Conservation (phyloP, 139 green algal genomes). For the Chlamydomonas asymmetrica region DNA sequence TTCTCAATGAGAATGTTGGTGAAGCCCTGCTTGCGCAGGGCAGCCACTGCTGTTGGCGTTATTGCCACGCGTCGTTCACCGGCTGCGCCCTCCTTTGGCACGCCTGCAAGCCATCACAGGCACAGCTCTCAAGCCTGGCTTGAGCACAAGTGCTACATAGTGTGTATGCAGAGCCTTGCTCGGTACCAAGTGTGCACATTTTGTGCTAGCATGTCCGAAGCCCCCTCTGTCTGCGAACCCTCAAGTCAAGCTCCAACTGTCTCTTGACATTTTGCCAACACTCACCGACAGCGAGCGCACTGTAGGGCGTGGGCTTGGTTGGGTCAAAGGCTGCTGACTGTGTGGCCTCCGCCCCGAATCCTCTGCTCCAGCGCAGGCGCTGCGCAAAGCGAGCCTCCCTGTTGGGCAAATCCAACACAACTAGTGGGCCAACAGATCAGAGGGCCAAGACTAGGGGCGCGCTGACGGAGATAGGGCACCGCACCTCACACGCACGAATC, state of each 20-base stretch:
- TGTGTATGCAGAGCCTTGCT: not conserved
- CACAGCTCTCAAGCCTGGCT: not conserved
- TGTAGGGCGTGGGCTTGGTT: too few relatives aligned
- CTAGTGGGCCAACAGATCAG: too few relatives aligned
- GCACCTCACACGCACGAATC: too few relatives aligned
- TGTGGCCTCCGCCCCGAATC: too few relatives aligned
- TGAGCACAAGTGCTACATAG: not conserved
- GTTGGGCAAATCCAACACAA: too few relatives aligned
- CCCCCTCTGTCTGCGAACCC: not conserved
- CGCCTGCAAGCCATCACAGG: conserved; percentile 65
- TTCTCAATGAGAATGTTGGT: conserved; percentile 68
- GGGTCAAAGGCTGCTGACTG: too few relatives aligned
- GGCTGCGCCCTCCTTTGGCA: conserved; percentile 68
- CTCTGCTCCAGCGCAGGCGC: too few relatives aligned
- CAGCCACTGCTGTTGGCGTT: conserved; percentile 57
- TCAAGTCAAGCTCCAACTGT: not conserved
- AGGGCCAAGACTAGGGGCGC: too few relatives aligned
- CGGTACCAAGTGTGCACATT: not conserved
- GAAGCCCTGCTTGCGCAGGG: conserved; percentile 80
- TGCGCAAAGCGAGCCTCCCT: too few relatives aligned
- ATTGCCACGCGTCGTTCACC: conserved; percentile 75
- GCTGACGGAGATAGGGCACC: too few relatives aligned
- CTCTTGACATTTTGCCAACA: not conserved
- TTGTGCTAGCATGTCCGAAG: not conserved
- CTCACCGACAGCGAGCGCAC: not conserved